Base-by-base conservation (phyloP, 805 yeast genomes). In the Saccharomycopsis vini region DNA sequence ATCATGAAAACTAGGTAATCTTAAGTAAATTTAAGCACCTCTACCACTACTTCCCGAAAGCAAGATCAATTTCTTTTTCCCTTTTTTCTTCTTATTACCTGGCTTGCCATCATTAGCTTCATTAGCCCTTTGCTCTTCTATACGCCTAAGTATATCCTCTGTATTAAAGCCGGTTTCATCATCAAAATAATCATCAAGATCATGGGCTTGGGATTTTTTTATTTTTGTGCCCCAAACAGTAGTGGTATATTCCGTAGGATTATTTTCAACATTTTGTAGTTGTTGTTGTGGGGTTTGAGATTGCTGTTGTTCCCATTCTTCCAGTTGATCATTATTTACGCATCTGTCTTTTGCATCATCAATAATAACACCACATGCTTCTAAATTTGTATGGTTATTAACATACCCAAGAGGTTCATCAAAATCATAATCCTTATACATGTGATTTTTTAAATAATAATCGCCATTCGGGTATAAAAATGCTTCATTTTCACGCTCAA, bases 401-500 rank as follows among this genome's bases (percentile, higher is more conserved):
- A 6, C 19, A 15, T 23, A 13, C 24, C 13, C 22, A 15, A 5
- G 6, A 9, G 24, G 40, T n/a, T n/a, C n/a, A n/a, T n/a, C n/a
- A n/a, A n/a, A n/a, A n/a, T n/a, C n/a, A n/a, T n/a, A n/a, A n/a
- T n/a, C n/a, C n/a, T n/a, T n/a, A n/a, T n/a, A n/a, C n/a, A n/a
- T n/a, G n/a, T n/a, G 29, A 30, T 30, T 30, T 10, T n/a, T 30
- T 15, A 33, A 33, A 18, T n/a, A 34, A 30, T 39, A 31, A 4
- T 39, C 36, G 4, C 30, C 37, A 10, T 20, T 19, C 9, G 46
- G 45, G 19, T 42, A 30, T 4, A 15, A 42, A 23, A n/a, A 24
- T 61, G 42, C 63, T 47, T 9, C 64, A 58, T 79, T 79, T 55
- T 81, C 88, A 21, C 70, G 59, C 43, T 71, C 71, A 54, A 72